Evolutionary conservation across 805 yeast species (phyloP).

Genomic region (Candida nanaspora): DNA sequence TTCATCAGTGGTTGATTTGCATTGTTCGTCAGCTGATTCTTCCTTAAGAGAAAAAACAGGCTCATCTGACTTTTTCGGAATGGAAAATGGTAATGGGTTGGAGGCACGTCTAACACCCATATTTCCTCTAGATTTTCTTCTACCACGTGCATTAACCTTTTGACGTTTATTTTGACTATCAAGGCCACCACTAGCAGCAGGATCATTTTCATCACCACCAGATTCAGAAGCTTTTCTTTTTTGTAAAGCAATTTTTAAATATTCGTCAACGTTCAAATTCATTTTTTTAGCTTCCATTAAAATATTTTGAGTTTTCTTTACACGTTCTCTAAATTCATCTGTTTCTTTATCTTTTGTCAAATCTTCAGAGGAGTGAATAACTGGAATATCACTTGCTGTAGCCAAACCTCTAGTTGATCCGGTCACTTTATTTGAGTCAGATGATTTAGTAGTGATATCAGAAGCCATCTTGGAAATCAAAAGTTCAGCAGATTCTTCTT

Average conservation of each 20-base stretch:
- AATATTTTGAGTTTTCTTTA: slow-evolving; percentile 4
- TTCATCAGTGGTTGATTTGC: too few species aligned
- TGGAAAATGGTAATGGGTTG: too few species aligned
- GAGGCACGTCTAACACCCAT: slow-evolving; percentile 19
- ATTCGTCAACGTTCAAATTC: slow-evolving; percentile 8
- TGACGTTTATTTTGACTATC: not conserved
- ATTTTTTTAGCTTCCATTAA: slow-evolving; percentile 7
- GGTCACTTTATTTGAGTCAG: not conserved
- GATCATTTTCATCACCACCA: not conserved
- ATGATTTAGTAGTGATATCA: not conserved
- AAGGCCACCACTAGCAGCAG: not conserved
- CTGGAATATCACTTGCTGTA: not conserved
- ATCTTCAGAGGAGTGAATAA: too few species aligned
- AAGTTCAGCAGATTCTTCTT: slow-evolving; percentile 11
- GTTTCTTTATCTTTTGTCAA: not conserved
- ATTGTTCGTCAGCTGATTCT: too few species aligned
- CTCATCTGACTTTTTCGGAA: too few species aligned
- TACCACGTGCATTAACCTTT: slow-evolving; percentile 2
- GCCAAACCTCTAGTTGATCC: not conserved
- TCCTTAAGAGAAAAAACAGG: too few species aligned
- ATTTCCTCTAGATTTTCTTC: slow-evolving; percentile 22
- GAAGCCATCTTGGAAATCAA: not conserved
- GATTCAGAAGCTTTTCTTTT: slow-evolving; percentile 3
- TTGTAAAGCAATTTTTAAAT: slow-evolving; percentile 4
- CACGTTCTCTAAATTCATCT: slow-evolving; percentile 2